Evolutionary conservation across 2,329 filamentous ascomycete genomes (phyloP).

Genomic region (Periglandula ipomoeae): DNA sequence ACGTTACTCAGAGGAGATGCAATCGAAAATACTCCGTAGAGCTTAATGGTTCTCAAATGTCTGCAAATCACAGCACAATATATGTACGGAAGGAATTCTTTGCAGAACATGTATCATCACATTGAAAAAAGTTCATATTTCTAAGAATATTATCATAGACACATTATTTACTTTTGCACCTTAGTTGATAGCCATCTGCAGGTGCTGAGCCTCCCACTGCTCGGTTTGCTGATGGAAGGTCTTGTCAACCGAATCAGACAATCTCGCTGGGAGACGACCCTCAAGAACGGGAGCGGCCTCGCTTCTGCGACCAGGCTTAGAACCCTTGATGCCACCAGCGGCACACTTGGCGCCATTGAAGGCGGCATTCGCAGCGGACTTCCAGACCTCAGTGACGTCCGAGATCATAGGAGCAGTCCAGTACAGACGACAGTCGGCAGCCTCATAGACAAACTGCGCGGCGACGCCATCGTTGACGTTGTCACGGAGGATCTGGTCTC

Average conservation of each 20-base stretch:
- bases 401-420: conserved; percentile 40
- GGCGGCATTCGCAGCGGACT: conserved; percentile 29
- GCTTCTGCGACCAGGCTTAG: conserved; percentile 3
- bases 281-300: background rate
- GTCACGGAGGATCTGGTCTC: conserved; percentile 28
- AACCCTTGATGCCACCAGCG: conserved; percentile 21
- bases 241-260: conserved; percentile 5
- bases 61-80: no score
- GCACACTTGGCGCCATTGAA: conserved; percentile 33
- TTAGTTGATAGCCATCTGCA: conserved; percentile 6
- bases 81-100: no score
- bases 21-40: no score
- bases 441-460: conserved; percentile 38
- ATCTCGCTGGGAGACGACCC: background rate
- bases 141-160: background rate
- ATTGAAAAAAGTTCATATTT: background rate
- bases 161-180: no score
- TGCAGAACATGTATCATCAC: no score
- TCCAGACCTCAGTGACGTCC: conserved; percentile 38
- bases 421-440: conserved; percentile 40
- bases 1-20: no score
- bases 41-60: no score
- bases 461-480: conserved; percentile 32
- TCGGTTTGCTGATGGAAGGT: background rate
- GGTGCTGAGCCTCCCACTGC: conserved; percentile 5